Conservation (phyloP, 495 filamentous ascomycete species). For the Penicillium psychrofluorescens region DNA sequence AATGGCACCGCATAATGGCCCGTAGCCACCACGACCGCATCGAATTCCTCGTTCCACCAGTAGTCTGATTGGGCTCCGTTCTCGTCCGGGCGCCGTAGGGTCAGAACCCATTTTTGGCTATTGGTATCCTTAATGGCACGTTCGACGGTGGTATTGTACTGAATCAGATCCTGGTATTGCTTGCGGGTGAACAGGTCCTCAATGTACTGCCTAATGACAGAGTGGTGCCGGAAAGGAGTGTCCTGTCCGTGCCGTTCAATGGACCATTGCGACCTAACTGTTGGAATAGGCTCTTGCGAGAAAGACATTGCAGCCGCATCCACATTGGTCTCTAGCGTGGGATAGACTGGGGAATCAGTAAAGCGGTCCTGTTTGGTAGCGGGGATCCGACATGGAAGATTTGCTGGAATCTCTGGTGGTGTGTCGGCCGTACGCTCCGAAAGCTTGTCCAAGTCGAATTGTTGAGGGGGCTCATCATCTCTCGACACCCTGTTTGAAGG, state of each 20-base stretch:
- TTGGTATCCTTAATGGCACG: constrained; percentile 22
- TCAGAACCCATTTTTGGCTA: constrained; percentile 26
- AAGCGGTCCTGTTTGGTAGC: constrained; percentile 37
- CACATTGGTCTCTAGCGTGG: constrained; percentile 33
- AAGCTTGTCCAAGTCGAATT: constrained; percentile 32
- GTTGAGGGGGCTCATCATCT: constrained; percentile 20
- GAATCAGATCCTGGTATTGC: constrained; percentile 26
- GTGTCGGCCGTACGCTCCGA: constrained; percentile 40
- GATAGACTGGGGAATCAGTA: constrained; percentile 37
- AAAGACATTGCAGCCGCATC: constrained; percentile 33
- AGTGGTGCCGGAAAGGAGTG: constrained; percentile 32
- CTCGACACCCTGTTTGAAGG: constrained; percentile 31
- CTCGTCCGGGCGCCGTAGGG: constrained; percentile 23
- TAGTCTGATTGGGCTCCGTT: constrained; percentile 20
- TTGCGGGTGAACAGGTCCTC: constrained; percentile 29
- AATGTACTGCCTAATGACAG: constrained; percentile 30
- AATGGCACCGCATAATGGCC: constrained; percentile 73
- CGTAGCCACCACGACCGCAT: constrained; percentile 73
- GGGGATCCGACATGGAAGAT: constrained; percentile 39
- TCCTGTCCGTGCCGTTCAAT: constrained; percentile 26
- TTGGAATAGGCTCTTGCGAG: constrained; percentile 30
- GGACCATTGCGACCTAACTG: constrained; percentile 26
- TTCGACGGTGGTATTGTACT: constrained; percentile 38
- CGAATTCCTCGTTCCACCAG: constrained; percentile 43
- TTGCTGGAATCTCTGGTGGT: constrained; percentile 36